phyloP scores from a whole-genome alignment of 1,284 basidiomycete genomes.

The Tilletia caries region DNA sequence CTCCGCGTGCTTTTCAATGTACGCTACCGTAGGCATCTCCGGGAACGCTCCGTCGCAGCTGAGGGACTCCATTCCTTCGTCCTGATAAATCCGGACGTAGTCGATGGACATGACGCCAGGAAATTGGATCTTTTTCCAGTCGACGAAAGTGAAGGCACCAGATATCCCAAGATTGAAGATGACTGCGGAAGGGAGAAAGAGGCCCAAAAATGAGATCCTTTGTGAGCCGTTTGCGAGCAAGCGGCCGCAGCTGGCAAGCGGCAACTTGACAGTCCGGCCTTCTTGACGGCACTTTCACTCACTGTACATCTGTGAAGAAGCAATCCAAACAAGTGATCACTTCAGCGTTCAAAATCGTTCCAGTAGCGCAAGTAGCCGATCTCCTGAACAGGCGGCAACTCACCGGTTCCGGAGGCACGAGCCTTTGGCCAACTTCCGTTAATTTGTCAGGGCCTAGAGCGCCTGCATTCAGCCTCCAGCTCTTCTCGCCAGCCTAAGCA shows the following conservation, averaged over 20 bases:
- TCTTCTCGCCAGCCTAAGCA: too few relatives aligned
- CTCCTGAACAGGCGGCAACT: background rate
- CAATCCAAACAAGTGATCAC: background rate
- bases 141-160: slow-evolving; percentile 41
- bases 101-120: slow-evolving; percentile 35
- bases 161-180: slow-evolving; percentile 20
- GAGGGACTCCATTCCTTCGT: background rate
- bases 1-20: background rate
- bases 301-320: background rate
- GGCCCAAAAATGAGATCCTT: too few relatives aligned
- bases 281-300: background rate
- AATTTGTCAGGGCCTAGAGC: background rate
- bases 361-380: too few relatives aligned
- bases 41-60: background rate
- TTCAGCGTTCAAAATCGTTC: too few relatives aligned
- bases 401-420: slow-evolving; percentile 3
- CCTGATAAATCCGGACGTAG: slow-evolving; percentile 45
- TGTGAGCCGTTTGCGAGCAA: too few relatives aligned
- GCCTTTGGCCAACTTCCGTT: slow-evolving; percentile 7
- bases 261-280: too few relatives aligned
- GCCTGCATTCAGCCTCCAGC: background rate
- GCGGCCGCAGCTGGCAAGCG: too few relatives aligned
- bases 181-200: background rate
- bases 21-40: background rate
- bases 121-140: slow-evolving; percentile 33